Evolutionary conservation across 768 basidiomycete species (phyloP).

Genomic region (Lepiota brunneoincarnata): DNA sequence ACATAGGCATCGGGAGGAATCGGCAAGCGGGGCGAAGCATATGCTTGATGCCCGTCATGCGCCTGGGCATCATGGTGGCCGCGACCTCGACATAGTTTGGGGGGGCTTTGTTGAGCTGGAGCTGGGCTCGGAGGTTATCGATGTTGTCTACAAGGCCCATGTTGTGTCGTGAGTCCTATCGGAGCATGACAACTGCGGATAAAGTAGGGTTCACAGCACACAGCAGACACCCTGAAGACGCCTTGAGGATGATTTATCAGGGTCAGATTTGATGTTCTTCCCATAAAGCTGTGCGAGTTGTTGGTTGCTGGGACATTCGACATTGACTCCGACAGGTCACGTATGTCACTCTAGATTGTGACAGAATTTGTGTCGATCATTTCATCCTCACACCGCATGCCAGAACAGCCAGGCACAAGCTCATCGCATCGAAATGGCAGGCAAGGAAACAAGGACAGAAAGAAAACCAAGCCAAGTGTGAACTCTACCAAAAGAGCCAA

Average conservation of each 20-base stretch:
- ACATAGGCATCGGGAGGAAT: conserved; percentile 10
- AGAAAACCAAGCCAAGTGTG: conserved; percentile 15
- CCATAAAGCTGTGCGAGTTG: too few species aligned
- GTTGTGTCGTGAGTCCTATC: background rate
- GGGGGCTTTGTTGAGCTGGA: background rate
- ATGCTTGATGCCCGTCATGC: conserved; percentile 7
- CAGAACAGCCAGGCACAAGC: background rate
- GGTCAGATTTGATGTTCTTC: too few species aligned
- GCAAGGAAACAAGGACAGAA: conserved; percentile 17
- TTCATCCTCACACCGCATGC: background rate
- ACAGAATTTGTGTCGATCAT: background rate
- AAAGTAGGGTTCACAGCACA: too few species aligned
- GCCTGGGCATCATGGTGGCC: conserved; percentile 8
- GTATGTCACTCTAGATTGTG: background rate
- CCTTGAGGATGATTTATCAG: too few species aligned
- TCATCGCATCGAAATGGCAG: conserved; percentile 17
- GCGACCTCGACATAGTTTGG: conserved; percentile 7
- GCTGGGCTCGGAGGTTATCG: background rate
- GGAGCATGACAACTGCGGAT: too few species aligned
- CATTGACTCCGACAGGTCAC: background rate
- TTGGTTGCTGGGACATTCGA: background rate
- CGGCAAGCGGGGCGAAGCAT: conserved; percentile 9
- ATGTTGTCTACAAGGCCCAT: background rate
- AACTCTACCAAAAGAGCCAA: conserved; percentile 33
- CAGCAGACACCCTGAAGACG: too few species aligned